Conservation (phyloP, 2,329 filamentous ascomycete genomes). For the Stemphylium vesicarium region DNA sequence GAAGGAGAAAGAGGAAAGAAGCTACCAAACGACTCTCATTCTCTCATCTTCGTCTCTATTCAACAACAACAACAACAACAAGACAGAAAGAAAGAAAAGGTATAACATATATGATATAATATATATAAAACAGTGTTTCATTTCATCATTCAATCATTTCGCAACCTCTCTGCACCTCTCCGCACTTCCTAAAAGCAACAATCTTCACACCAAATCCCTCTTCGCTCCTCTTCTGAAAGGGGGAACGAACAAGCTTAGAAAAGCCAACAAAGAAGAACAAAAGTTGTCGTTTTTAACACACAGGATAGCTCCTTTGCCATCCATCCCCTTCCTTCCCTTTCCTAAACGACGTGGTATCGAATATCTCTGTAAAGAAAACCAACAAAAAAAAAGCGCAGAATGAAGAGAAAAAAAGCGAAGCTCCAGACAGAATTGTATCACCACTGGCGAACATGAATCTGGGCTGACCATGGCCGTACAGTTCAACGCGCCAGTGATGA, state of each 20-base stretch:
- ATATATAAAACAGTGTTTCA: neutral
- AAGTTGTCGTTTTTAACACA: neutral
- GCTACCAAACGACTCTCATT: no score
- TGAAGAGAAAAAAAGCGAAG: neutral
- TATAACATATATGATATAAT: neutral
- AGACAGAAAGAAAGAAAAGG: neutral
- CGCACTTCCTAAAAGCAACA: neutral
- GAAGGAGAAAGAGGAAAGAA: no score
- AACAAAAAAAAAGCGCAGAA: neutral
- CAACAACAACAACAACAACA: neutral
- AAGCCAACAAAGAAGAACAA: neutral
- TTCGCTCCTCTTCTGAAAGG: no score
- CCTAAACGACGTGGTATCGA: neutral
- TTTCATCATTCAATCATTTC: slow-evolving; percentile 12
- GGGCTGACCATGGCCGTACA: no score
- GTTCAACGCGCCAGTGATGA: neutral
- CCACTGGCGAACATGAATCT: no score
- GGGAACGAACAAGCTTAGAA: no score
- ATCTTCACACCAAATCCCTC: no score
- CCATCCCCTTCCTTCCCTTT: neutral
- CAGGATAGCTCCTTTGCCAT: neutral
- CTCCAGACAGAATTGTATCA: no score
- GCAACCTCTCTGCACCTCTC: no score
- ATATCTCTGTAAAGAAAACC: neutral
- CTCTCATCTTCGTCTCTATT: neutral